Percentiles rank a stretch among this genome's conserved stretches.
phyloP scores from a whole-genome alignment of 148 eudicot genomes.

The Euryodendron excelsum region DNA sequence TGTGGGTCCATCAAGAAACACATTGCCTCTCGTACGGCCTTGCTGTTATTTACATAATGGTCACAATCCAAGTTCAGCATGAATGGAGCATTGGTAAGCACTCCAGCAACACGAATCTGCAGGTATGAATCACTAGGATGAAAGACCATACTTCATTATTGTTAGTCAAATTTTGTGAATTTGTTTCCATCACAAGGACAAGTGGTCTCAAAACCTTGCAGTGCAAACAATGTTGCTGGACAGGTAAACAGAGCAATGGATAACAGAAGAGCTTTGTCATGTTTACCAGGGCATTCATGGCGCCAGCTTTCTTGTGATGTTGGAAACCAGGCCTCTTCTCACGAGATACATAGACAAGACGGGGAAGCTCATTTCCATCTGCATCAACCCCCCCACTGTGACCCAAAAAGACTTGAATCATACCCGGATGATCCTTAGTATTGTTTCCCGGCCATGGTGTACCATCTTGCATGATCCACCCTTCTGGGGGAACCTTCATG shows the following conservation, averaged over 20 bases:
- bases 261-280: background rate
- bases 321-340: conserved; percentile 99
- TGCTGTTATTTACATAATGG: conserved; percentile 94
- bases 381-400: conserved; percentile 92
- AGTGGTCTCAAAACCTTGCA: too few species aligned
- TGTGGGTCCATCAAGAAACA: conserved; percentile 99
- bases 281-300: conserved; percentile 98
- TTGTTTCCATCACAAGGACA: background rate
- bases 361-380: conserved; percentile 97
- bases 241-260: too few species aligned
- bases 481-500: conserved; percentile 77
- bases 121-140: conserved; percentile 11
- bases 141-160: background rate
- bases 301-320: conserved; percentile 99
- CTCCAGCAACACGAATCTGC: conserved; percentile 94
- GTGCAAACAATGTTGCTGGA: too few species aligned
- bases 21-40: conserved; percentile 96
- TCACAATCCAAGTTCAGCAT: conserved; percentile 99
- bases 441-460: conserved; percentile 99
- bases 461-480: conserved; percentile 99
- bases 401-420: conserved; percentile 98
- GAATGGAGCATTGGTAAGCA: conserved; percentile 98
- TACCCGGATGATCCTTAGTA: conserved; percentile 95
- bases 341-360: conserved; percentile 96
- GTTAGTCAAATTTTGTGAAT: background rate